phyloP scores from a whole-genome alignment of 805 yeast species.

The Allodekkera sacchari region DNA sequence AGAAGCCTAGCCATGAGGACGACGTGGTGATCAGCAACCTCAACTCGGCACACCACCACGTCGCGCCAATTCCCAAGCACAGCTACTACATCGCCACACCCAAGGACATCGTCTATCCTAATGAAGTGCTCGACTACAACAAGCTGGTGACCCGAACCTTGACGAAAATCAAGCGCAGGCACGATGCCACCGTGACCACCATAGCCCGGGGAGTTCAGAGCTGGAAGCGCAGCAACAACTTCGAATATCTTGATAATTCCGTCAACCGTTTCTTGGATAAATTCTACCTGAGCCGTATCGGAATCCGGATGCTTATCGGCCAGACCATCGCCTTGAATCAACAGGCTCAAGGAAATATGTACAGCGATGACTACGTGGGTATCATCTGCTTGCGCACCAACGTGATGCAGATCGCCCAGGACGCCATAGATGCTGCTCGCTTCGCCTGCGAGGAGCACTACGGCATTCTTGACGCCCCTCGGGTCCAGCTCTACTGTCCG shows the following conservation, averaged over 20 bases:
- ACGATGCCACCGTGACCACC: slow-evolving; percentile 89
- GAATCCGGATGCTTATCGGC: slow-evolving; percentile 90
- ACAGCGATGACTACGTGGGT: slow-evolving; percentile 67
- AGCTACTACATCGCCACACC: slow-evolving; percentile 47
- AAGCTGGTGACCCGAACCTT: slow-evolving; percentile 56
- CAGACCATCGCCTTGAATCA: slow-evolving; percentile 71
- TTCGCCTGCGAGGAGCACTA: slow-evolving; percentile 89
- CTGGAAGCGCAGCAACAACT: slow-evolving; percentile 57
- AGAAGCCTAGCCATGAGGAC: slow-evolving; percentile 7
- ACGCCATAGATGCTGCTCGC: slow-evolving; percentile 84
- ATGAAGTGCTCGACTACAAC: slow-evolving; percentile 67
- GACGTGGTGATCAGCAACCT: slow-evolving; percentile 8
- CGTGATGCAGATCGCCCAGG: slow-evolving; percentile 74
- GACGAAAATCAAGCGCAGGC: slow-evolving; percentile 68
- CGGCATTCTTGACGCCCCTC: slow-evolving; percentile 79
- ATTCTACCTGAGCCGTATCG: slow-evolving; percentile 85
- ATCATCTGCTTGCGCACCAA: slow-evolving; percentile 81
- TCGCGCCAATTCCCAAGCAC: slow-evolving; percentile 20
- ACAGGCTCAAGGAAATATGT: slow-evolving; percentile 29
- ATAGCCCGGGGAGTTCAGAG: slow-evolving; percentile 89
- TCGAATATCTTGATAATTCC: slow-evolving; percentile 50
- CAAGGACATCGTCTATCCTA: slow-evolving; percentile 50
- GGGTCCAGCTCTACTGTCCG: slow-evolving; percentile 70
- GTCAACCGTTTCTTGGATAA: slow-evolving; percentile 78
- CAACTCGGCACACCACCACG: slow-evolving; percentile 6